phyloP scores from a whole-genome alignment of 179 eudicot genomes.

The Corrigiola litoralis region DNA sequence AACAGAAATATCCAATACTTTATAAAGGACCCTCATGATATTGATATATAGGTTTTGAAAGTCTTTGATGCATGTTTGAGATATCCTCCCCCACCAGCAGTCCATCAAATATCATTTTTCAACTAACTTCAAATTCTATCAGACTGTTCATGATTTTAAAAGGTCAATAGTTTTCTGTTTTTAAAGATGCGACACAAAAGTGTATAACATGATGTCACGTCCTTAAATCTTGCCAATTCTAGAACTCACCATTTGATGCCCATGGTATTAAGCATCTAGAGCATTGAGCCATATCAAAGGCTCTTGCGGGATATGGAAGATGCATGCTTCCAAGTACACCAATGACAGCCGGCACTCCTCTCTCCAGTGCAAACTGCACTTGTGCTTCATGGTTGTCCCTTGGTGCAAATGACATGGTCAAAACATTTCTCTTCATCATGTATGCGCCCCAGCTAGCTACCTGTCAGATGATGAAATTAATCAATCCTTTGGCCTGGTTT shows the following conservation, averaged over 20 bases:
- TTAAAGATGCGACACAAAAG: neutral
- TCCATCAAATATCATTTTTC: too few relatives aligned
- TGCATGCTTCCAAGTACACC: conserved; percentile 52
- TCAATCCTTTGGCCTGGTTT: neutral
- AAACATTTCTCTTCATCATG: conserved; percentile 43
- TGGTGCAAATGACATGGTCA: conserved; percentile 63
- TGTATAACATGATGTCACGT: neutral
- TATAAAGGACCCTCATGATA: too few relatives aligned
- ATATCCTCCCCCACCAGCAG: too few relatives aligned
- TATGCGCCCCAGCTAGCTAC: conserved; percentile 72
- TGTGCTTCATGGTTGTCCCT: conserved; percentile 61
- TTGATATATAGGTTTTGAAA: too few relatives aligned
- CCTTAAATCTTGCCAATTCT: neutral
- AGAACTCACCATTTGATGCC: conserved; percentile 39
- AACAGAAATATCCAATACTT: too few relatives aligned
- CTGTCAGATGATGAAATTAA: conserved; percentile 16
- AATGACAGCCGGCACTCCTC: conserved; percentile 57
- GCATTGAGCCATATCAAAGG: conserved; percentile 57
- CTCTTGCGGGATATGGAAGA: conserved; percentile 51
- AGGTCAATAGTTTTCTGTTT: neutral
- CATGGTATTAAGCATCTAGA: conserved; percentile 52
- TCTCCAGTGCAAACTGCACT: conserved; percentile 58
- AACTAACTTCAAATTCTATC: too few relatives aligned
- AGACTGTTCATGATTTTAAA: neutral
- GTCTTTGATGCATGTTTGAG: too few relatives aligned